These are phyloP conservation scores for Trichomonascaceae sp. DNA, from an alignment of 1,139 yeast genomes.

Conservation along the genomic window DNA sequence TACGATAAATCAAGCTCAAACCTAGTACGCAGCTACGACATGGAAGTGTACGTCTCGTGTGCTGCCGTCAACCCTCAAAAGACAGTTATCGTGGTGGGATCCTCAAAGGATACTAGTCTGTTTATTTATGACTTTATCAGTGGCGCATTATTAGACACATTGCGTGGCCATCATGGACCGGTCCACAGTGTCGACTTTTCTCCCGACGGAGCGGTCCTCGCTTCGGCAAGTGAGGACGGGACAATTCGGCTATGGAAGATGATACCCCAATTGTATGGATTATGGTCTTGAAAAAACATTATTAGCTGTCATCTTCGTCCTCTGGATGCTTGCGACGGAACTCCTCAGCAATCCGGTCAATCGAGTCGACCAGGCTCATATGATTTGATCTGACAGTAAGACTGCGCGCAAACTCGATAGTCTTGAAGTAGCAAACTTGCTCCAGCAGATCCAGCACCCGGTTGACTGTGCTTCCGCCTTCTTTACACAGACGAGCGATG, in stretches of 20 bases:
- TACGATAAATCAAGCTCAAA: slow-evolving; percentile 14
- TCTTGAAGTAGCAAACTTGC: neutral
- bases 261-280: slow-evolving; percentile 22
- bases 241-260: slow-evolving; percentile 49
- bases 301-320: too few species aligned
- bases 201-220: slow-evolving; percentile 30
- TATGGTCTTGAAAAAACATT: slow-evolving; percentile 20
- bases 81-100: slow-evolving; percentile 19
- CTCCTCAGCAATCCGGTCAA: too few species aligned
- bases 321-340: too few species aligned
- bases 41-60: slow-evolving; percentile 20
- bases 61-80: slow-evolving; percentile 18
- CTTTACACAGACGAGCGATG: neutral
- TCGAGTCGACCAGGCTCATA: too few species aligned
- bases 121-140: slow-evolving; percentile 22
- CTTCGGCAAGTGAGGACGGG: slow-evolving; percentile 63
- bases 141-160: slow-evolving; percentile 19
- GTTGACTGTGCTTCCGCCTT: neutral
- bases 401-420: neutral
- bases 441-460: neutral
- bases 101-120: slow-evolving; percentile 24
- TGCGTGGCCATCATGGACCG: slow-evolving; percentile 28
- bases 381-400: too few species aligned
- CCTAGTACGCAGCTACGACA: slow-evolving; percentile 13
- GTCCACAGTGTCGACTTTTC: slow-evolving; percentile 26